Evolutionary conservation across 2,329 filamentous ascomycete genomes (phyloP).

Genomic region (Penicillium sp.): DNA sequence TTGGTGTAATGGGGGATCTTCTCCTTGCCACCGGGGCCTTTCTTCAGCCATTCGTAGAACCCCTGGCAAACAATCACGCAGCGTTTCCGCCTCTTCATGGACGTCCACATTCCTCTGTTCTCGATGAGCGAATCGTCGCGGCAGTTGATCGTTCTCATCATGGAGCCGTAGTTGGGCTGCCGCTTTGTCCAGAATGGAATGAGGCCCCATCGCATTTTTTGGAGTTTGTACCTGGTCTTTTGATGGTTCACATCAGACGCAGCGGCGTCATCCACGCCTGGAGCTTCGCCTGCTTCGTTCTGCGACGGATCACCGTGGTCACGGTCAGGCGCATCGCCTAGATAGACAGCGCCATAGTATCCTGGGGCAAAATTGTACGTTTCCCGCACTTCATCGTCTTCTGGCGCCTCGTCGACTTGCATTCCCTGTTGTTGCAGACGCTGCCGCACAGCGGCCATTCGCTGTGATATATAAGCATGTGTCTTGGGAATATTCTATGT

Average conservation of each 20-base stretch:
- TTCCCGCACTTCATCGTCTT: slow-evolving; percentile 66
- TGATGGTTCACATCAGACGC: slow-evolving; percentile 8
- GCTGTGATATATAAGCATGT: slow-evolving; percentile 45
- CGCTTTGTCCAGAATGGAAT: slow-evolving; percentile 91
- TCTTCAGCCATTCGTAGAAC: slow-evolving; percentile 95
- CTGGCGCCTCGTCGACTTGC: slow-evolving; percentile 66
- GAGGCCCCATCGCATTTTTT: slow-evolving; percentile 94
- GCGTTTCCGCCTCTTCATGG: slow-evolving; percentile 83
- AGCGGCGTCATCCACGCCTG: background rate
- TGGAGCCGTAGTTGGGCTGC: slow-evolving; percentile 69
- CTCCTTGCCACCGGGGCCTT: slow-evolving; percentile 64
- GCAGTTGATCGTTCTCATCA: slow-evolving; percentile 92
- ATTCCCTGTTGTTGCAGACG: slow-evolving; percentile 72
- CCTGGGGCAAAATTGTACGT: slow-evolving; percentile 93
- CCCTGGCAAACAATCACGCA: slow-evolving; percentile 86
- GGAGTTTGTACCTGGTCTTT: slow-evolving; percentile 68
- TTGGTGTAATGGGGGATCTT: slow-evolving; percentile 82
- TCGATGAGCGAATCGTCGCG: slow-evolving; percentile 78
- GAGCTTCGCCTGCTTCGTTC: slow-evolving; percentile 12
- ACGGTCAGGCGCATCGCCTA: slow-evolving; percentile 64
- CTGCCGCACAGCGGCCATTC: slow-evolving; percentile 69
- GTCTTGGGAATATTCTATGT: background rate
- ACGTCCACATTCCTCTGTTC: slow-evolving; percentile 80
- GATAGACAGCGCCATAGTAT: slow-evolving; percentile 79
- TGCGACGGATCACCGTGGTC: slow-evolving; percentile 36